Base-by-base conservation (phyloP, 495 filamentous ascomycete genomes). In the Astrocystis sublimbata region DNA sequence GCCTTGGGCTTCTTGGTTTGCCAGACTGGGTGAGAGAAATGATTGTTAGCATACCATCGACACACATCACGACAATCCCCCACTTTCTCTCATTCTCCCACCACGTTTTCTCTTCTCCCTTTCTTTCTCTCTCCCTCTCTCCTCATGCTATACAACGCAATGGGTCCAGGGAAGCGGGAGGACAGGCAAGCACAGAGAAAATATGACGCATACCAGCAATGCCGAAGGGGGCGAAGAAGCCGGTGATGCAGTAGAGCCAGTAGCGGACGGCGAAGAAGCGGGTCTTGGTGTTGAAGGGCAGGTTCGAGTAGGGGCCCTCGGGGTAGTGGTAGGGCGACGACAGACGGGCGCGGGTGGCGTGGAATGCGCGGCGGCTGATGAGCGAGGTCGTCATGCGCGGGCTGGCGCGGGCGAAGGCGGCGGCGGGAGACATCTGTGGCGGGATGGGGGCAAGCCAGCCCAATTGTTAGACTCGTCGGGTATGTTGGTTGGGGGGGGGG, bases 251-350 rank as follows among this genome's bases (percentile, higher is more conserved):
- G 82, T 89, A 96, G 24, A 69, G 73, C 89, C 92, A 94, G 86
- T 89, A 98, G 79, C 88, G 83, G 65, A 90, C 46, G 61, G 78
- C 84, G 77, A 98, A 98, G 76, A 80, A 89, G 76, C 86, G 88
- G 70, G 89, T 96, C 79, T 89, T 79, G 66, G 96, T 88, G 83
- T 98, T 96, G 88, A 98, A 98, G 63, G 94, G 94, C 62, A 98
- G 79, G 83, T 96, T 97, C 82, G 84, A 87, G 73, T 87, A 87
- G 69, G 96, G 94, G 56, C 94, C 96, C 83, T 98, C 96, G 63
- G 93, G 90, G 82, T 98, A 98, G 84, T 98, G 94, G 85, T 96
- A 96, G 28, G 92, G 92, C 72, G 91, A 94, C 61, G 85, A 86
- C 67, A 94, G 79, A 78, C 90, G 93, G 75, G 89, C 79, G 66